These are phyloP conservation scores for Bremia lactucae DNA, from an alignment of 352 stramenopile genomes.

Conservation along the genomic window DNA sequence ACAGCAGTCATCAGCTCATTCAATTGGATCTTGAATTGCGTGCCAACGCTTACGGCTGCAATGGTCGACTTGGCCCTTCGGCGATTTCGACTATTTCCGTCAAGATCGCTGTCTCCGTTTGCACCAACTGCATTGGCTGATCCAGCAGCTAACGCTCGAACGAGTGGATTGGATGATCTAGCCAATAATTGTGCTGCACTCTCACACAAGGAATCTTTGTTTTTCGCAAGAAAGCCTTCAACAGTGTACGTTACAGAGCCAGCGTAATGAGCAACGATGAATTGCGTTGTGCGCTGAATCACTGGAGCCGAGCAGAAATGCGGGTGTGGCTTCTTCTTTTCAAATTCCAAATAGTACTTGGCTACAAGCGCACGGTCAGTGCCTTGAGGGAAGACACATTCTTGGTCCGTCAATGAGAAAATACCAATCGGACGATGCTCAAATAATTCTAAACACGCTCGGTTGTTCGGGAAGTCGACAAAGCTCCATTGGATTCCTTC, in stretches of 20 bases:
- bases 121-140: constrained; percentile 5
- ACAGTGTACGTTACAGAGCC: constrained; percentile 69
- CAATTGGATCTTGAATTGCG: constrained; percentile 92
- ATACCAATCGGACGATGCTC: constrained; percentile 67
- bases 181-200: constrained; percentile 44
- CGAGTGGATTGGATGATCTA: constrained; percentile 45
- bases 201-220: constrained; percentile 84
- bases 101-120: constrained; percentile 2
- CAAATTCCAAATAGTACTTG: constrained; percentile 70
- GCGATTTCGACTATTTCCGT: constrained; percentile 11
- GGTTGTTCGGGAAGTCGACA: constrained; percentile 77
- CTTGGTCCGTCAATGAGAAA: constrained; percentile 74
- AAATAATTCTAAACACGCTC: constrained; percentile 66
- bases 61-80: constrained; percentile 52
- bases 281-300: constrained; percentile 52
- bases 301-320: constrained; percentile 42
- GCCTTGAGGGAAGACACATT: constrained; percentile 72
- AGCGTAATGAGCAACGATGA: constrained; percentile 82
- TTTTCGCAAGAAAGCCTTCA: constrained; percentile 84
- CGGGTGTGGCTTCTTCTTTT: constrained; percentile 39
- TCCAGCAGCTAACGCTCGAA: constrained; percentile 38
- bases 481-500: constrained; percentile 71
- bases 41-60: constrained; percentile 61
- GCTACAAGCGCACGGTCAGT: constrained; percentile 60
- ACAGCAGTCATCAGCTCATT: constrained; percentile 90